phyloP scores from a whole-genome alignment of 1,139 yeast species.

The Hansenula lynferdii region DNA sequence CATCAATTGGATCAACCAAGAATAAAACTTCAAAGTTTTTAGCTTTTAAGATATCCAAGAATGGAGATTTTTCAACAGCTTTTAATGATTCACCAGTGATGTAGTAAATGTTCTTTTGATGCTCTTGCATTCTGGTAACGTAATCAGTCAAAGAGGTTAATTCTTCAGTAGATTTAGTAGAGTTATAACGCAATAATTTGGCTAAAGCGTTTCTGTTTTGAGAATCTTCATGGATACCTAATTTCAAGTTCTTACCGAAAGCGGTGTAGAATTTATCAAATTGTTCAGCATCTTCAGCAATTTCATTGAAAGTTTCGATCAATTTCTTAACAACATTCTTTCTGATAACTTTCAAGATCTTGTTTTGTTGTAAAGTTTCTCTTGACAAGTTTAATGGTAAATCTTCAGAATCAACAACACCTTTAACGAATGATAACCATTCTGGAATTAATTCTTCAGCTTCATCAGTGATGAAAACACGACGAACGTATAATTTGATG shows the following conservation, averaged over 20 bases:
- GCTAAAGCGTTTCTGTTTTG: constrained; percentile 96
- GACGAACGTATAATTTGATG: constrained; percentile 98
- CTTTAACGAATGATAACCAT: constrained; percentile 96
- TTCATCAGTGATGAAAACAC: constrained; percentile 99
- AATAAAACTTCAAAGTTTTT: constrained; percentile 97
- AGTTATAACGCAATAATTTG: constrained; percentile 94
- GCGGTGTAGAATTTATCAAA: constrained; percentile 98
- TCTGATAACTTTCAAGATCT: constrained; percentile 98
- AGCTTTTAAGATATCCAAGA: constrained; percentile 97
- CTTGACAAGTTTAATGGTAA: constrained; percentile 99
- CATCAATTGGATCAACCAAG: constrained; percentile 99
- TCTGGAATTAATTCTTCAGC: constrained; percentile 99
- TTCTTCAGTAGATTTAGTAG: constrained; percentile 94
- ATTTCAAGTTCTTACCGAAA: constrained; percentile 96
- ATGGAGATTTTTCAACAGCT: constrained; percentile 99
- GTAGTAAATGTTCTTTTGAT: constrained; percentile 98
- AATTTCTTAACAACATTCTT: constrained; percentile 99
- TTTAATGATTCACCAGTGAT: constrained; percentile 98
- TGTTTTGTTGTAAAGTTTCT: constrained; percentile 99
- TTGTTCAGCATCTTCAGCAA: constrained; percentile 98
- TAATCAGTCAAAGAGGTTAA: constrained; percentile 92
- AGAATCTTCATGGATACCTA: constrained; percentile 98
- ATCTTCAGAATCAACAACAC: constrained; percentile 99
- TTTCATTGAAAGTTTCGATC: constrained; percentile 98
- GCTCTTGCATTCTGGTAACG: constrained; percentile 99